Conservation (phyloP, 2,329 filamentous ascomycete genomes). For the Bipolaris gigantea region DNA sequence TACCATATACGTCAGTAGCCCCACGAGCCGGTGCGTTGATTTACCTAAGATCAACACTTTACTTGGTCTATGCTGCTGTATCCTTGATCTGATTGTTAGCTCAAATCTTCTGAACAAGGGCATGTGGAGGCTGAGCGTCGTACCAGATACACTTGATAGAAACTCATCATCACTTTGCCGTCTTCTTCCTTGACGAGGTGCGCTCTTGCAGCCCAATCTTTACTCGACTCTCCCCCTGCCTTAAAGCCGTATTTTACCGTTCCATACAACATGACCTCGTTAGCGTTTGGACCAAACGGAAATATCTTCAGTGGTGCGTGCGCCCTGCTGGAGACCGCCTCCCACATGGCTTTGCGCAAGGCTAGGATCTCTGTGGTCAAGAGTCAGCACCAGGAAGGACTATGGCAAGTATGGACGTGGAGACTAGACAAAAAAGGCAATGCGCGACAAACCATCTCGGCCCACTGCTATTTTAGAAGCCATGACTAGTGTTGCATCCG, state of each 20-base stretch:
- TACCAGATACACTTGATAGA: conserved; percentile 60
- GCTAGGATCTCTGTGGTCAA: conserved; percentile 52
- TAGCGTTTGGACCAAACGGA: conserved; percentile 50
- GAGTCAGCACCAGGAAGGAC: not conserved
- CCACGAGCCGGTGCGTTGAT: not conserved
- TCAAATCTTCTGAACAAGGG: not conserved
- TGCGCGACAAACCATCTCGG: conserved; percentile 44
- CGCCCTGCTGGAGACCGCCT: conserved; percentile 51
- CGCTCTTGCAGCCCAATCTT: conserved; percentile 60
- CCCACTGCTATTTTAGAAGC: conserved; percentile 52
- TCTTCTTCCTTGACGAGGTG: conserved; percentile 55
- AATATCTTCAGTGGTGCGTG: conserved; percentile 55
- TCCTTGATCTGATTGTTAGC: conserved; percentile 20
- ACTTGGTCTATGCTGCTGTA: conserved; percentile 19
- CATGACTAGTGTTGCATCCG: conserved; percentile 57
- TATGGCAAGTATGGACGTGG: not conserved
- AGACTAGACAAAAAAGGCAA: conserved; percentile 3
- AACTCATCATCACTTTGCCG: conserved; percentile 57
- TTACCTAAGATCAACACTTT: conserved; percentile 9
- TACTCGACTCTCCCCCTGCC: conserved; percentile 49
- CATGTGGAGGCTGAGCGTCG: conserved; percentile 29
- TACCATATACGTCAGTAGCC: conserved; percentile 1
- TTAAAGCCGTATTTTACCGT: conserved; percentile 57
- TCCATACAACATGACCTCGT: conserved; percentile 59
- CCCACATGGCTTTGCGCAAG: conserved; percentile 58